A percentile compares a stretch with the other conserved stretches of the same genome.
Evolutionary conservation across 306 rosid genomes (phyloP).

Genomic region (Medicago truncatula): MtrunA17r5.0-ANR NC_053049.1:37364501-37365000

Average conservation of each 20-base stretch:
- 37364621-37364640: conserved; percentile 24
- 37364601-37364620: conserved; percentile 15
- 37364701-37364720: neutral
- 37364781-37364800: neutral
- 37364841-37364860: too few relatives aligned
- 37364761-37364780: neutral
- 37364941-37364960: conserved; percentile 56
- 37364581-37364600: conserved; percentile 1
- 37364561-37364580: neutral
- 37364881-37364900: conserved; percentile 11
- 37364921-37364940: neutral
- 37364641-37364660: neutral
- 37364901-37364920: conserved; percentile 2
- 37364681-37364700: conserved; percentile 10
- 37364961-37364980: conserved; percentile 67
- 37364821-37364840: too few relatives aligned
- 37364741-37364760: neutral
- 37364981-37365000: conserved; percentile 65
- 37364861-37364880: neutral
- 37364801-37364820: neutral
- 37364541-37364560: neutral
- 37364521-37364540: neutral
- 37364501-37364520: conserved; percentile 12
- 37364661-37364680: neutral
- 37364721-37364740: neutral